Conservation (phyloP, 139 green algal species). For the Desmodesmus armatus region DNA sequence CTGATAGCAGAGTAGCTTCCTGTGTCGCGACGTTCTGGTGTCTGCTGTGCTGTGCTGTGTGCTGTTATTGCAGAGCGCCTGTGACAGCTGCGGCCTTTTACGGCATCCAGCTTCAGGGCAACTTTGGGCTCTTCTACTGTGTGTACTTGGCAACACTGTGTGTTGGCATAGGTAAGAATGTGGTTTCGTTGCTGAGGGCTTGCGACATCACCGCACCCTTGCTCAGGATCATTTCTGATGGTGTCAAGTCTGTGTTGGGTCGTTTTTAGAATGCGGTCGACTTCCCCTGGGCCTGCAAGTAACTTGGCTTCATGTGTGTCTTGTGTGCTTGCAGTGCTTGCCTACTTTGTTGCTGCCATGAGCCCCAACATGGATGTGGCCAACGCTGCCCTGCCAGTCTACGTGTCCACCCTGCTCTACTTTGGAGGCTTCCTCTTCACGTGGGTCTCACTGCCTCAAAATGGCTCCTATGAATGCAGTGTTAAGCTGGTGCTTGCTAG, state of each 20-base stretch:
- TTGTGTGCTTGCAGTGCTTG: slow-evolving; percentile 62
- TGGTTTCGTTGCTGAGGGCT: too few species aligned
- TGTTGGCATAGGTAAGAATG: slow-evolving; percentile 57
- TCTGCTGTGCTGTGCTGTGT: not conserved
- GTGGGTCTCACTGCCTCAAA: too few species aligned
- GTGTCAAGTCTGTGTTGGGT: too few species aligned
- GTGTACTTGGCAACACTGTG: slow-evolving; percentile 62
- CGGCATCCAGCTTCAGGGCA: slow-evolving; percentile 54
- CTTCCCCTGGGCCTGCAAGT: too few species aligned
- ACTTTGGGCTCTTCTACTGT: slow-evolving; percentile 63
- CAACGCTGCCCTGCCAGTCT: slow-evolving; percentile 77
- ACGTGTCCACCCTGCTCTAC: slow-evolving; percentile 73
- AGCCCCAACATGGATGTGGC: slow-evolving; percentile 86
- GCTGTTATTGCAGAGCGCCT: not conserved
- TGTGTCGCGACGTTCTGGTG: too few species aligned
- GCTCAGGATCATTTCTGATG: too few species aligned
- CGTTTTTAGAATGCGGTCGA: too few species aligned
- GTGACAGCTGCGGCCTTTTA: slow-evolving; percentile 44
- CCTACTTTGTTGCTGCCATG: slow-evolving; percentile 80
- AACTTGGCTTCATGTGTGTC: not conserved
- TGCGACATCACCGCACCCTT: too few species aligned
- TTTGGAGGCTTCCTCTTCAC: slow-evolving; percentile 74
- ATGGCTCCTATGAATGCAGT: too few species aligned
- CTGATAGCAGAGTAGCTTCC: too few species aligned
- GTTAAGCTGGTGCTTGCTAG: too few species aligned